These are phyloP conservation scores for Blastobotrys elegans DNA, from an alignment of 1,139 yeast genomes.

Conservation along the genomic window DNA sequence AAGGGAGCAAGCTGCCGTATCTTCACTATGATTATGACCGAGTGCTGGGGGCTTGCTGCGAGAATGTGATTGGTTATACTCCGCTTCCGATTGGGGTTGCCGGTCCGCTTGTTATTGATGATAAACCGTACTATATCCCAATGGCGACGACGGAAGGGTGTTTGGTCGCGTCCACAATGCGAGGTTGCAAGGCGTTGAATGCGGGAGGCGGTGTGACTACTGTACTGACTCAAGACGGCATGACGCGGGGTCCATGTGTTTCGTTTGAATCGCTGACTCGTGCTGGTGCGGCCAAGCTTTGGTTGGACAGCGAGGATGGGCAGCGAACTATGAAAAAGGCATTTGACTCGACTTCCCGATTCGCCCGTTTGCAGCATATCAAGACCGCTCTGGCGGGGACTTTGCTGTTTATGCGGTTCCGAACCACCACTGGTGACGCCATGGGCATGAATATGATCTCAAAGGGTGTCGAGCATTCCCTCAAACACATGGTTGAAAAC, in stretches of 20 bases:
- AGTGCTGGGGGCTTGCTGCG: constrained; percentile 98
- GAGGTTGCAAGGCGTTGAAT: constrained; percentile 98
- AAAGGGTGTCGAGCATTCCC: constrained; percentile 88
- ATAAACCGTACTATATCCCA: constrained; percentile 81
- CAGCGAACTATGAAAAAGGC: constrained; percentile 77
- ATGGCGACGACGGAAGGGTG: constrained; percentile 99
- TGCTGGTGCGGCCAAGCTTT: constrained; percentile 91
- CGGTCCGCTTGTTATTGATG: constrained; percentile 91
- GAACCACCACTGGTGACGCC: constrained; percentile 98
- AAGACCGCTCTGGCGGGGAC: constrained; percentile 97
- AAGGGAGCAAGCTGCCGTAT: constrained; percentile 69
- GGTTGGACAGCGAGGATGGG: constrained; percentile 97
- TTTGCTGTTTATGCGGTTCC: constrained; percentile 78
- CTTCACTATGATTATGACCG: constrained; percentile 85
- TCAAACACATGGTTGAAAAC: constrained; percentile 78
- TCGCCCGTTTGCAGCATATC: constrained; percentile 87
- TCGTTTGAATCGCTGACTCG: constrained; percentile 73
- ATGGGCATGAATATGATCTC: constrained; percentile 99
- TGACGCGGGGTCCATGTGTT: constrained; percentile 99
- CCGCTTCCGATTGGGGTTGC: constrained; percentile 98
- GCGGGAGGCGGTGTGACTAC: constrained; percentile 96
- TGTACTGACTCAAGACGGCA: constrained; percentile 91
- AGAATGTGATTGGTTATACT: constrained; percentile 92
- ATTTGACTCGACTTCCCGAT: constrained; percentile 93
- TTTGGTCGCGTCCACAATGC: constrained; percentile 95